Conservation (phyloP, 352 stramenopile genomes). For the Elongisporangium undulatum region DNA sequence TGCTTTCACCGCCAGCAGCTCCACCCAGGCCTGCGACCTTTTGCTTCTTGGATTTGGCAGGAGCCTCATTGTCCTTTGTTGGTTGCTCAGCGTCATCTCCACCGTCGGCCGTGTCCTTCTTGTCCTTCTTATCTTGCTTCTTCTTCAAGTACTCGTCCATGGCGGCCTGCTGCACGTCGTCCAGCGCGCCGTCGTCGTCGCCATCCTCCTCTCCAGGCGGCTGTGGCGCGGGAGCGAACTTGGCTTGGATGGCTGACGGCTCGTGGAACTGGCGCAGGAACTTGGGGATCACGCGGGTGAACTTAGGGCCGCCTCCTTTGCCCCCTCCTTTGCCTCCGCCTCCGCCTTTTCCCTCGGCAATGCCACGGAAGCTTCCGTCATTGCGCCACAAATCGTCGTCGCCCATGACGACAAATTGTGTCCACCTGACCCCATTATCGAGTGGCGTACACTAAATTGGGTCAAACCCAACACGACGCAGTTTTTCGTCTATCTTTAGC, state of each 20-base stretch:
- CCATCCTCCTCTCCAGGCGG: slow-evolving; percentile 24
- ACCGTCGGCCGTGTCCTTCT: slow-evolving; percentile 20
- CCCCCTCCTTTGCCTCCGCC: slow-evolving; percentile 20
- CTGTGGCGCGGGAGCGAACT: slow-evolving; percentile 49
- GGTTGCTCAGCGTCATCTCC: slow-evolving; percentile 1
- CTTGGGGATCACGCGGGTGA: slow-evolving; percentile 81
- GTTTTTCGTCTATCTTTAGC: background rate
- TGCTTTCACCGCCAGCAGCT: slow-evolving; percentile 8
- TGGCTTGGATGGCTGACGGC: slow-evolving; percentile 56
- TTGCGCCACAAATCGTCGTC: slow-evolving; percentile 70
- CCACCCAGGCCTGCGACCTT: slow-evolving; percentile 32
- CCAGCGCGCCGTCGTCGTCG: slow-evolving; percentile 59
- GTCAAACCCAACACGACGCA: background rate
- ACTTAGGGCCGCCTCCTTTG: slow-evolving; percentile 53
- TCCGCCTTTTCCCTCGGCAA: slow-evolving; percentile 17
- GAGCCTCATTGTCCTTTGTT: background rate
- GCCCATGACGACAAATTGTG: background rate
- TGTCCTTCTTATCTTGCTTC: slow-evolving; percentile 34
- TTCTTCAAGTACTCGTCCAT: slow-evolving; percentile 69
- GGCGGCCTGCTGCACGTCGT: slow-evolving; percentile 78
- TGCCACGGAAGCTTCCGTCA: slow-evolving; percentile 66
- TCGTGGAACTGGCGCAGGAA: slow-evolving; percentile 79
- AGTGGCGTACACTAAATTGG: background rate
- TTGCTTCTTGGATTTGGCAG: slow-evolving; percentile 16
- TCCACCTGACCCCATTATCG: background rate